Conservation (phyloP, 768 basidiomycete genomes). For the Hericium coralloides region DNA sequence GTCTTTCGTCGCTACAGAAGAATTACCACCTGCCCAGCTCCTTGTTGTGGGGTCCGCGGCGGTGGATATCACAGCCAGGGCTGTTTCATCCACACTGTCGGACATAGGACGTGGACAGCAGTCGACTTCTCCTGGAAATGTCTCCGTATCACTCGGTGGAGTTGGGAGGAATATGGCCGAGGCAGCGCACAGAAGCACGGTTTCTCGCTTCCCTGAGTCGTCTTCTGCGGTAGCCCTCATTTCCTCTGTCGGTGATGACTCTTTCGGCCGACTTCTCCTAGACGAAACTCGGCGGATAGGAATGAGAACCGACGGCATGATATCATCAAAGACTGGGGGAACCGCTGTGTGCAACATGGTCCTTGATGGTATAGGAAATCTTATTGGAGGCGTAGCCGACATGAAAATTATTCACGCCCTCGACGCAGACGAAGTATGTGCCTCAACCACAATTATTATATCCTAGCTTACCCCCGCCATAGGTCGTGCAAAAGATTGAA, state of each 20-base stretch:
- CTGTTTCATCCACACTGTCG: constrained; percentile 20
- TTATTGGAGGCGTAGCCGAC: constrained; percentile 86
- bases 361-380: constrained; percentile 57
- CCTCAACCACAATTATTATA: neutral
- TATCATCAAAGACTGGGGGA: constrained; percentile 29
- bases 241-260: constrained; percentile 69
- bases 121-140: constrained; percentile 75
- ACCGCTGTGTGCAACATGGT: constrained; percentile 87
- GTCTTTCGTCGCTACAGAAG: neutral
- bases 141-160: constrained; percentile 72
- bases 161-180: constrained; percentile 96
- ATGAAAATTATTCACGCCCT: constrained; percentile 65
- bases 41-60: constrained; percentile 83
- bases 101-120: constrained; percentile 32
- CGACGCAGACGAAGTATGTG: constrained; percentile 34
- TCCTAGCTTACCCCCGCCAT: neutral
- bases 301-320: constrained; percentile 75
- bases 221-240: constrained; percentile 47
- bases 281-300: constrained; percentile 51
- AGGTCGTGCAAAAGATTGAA: constrained; percentile 47
- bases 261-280: constrained; percentile 60
- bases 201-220: constrained; percentile 18
- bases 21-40: constrained; percentile 34
- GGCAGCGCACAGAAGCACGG: constrained; percentile 63
- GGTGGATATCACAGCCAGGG: constrained; percentile 72